Evolutionary conservation across 2,329 filamentous ascomycete genomes (phyloP).

Genomic region (Ophiosphaerella narmari): DNA sequence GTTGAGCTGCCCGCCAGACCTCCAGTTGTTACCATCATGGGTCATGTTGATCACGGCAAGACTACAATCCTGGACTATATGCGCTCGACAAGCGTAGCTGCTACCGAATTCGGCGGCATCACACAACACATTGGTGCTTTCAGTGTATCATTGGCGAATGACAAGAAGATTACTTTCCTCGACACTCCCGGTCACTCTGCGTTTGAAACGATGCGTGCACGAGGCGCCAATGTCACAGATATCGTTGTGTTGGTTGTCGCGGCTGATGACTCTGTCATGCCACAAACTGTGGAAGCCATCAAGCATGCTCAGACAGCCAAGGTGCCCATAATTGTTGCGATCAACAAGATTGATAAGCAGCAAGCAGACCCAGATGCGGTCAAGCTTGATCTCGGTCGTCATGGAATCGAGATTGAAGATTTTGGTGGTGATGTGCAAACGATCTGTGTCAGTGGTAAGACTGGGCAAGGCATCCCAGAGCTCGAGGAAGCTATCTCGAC

Average conservation of each 20-base stretch:
- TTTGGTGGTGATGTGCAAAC: conserved; percentile 93
- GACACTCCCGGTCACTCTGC: conserved; percentile 97
- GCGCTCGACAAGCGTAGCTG: conserved; percentile 88
- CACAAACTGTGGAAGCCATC: conserved; percentile 93
- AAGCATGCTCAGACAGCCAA: conserved; percentile 87
- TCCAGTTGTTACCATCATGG: conserved; percentile 98
- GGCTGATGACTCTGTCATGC: conserved; percentile 96
- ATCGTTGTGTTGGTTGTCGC: conserved; percentile 96
- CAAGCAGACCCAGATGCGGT: conserved; percentile 80
- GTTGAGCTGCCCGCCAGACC: conserved; percentile 72
- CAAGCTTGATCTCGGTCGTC: conserved; percentile 80
- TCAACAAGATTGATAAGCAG: conserved; percentile 95
- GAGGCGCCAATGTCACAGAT: conserved; percentile 93
- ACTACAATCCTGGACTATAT: conserved; percentile 94
- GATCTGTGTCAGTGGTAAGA: conserved; percentile 90
- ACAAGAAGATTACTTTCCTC: conserved; percentile 92
- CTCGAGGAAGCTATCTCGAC: conserved; percentile 89
- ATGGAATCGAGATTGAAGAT: conserved; percentile 92
- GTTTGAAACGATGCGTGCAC: conserved; percentile 92
- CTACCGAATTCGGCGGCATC: conserved; percentile 92
- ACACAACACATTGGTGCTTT: conserved; percentile 99
- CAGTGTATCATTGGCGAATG: conserved; percentile 79
- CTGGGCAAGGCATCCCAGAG: conserved; percentile 86
- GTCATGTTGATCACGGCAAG: conserved; percentile 97
- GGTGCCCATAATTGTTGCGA: conserved; percentile 95